Evolutionary conservation across 257 asterid genomes (phyloP).

Genomic region (Nicotiana undulata): DNA sequence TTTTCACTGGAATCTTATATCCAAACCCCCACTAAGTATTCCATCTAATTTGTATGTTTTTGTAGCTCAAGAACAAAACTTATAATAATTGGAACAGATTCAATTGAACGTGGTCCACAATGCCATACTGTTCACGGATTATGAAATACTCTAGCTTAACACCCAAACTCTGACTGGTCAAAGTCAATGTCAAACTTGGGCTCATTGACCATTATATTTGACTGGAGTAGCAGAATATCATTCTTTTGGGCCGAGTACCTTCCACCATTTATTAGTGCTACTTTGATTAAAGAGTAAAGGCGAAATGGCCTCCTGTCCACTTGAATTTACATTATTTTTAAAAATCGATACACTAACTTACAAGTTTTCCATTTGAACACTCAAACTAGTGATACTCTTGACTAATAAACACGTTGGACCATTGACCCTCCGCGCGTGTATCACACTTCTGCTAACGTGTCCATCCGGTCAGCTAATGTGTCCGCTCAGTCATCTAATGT

Average conservation of each 20-base stretch:
- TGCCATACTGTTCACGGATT: background rate
- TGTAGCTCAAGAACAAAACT: background rate
- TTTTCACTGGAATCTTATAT: no score
- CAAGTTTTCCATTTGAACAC: no score
- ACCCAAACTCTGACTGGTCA: background rate
- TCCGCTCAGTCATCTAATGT: no score
- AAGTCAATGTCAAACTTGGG: conserved; percentile 7
- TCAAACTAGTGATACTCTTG: no score
- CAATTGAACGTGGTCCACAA: background rate
- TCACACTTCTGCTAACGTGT: no score
- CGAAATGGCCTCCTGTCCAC: no score
- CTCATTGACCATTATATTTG: background rate
- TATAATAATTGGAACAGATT: background rate
- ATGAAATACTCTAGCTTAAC: conserved; percentile 2
- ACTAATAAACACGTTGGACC: no score
- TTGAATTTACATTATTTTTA: no score
- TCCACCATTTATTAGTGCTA: background rate
- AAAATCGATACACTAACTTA: no score
- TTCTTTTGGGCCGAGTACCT: background rate
- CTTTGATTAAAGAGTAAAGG: no score
- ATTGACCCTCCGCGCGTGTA: no score
- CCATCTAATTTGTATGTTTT: background rate
- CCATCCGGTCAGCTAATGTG: no score
- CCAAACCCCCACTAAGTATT: background rate
- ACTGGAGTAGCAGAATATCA: background rate